A percentile compares a stretch with the other conserved stretches of the same genome.
Evolutionary conservation across 164 flowering plant species (phyloP).

Genomic region (Saururus chinensis): DNA sequence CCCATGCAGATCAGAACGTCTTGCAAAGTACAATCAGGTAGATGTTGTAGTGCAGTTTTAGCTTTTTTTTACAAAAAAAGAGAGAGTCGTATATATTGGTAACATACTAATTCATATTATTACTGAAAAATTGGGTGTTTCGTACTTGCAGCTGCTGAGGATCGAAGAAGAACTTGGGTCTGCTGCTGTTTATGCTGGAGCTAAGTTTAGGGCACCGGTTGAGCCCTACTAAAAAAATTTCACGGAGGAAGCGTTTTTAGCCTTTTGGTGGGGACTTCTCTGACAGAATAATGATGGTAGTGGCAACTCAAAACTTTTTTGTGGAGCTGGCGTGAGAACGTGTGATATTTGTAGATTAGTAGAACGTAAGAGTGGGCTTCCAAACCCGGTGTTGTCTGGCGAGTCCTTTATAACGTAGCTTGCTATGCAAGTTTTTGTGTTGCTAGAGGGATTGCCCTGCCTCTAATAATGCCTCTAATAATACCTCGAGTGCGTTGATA

Average conservation of each 20-base stretch:
- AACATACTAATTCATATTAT: too few relatives aligned
- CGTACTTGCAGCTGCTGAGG: slow-evolving; percentile 35
- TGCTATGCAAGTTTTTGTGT: too few relatives aligned
- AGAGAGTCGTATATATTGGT: neutral
- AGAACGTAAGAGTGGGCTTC: neutral
- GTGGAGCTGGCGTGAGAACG: neutral
- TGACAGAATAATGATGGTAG: neutral
- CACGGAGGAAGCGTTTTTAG: neutral
- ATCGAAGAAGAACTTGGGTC: slow-evolving; percentile 52
- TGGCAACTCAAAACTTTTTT: neutral
- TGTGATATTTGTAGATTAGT: neutral
- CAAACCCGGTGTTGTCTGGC: neutral
- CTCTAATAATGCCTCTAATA: too few relatives aligned
- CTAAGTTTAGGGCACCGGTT: slow-evolving; percentile 38
- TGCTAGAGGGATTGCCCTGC: too few relatives aligned
- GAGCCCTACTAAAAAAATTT: slow-evolving; percentile 30
- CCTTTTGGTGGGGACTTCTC: neutral
- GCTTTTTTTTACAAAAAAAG: neutral
- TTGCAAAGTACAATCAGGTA: slow-evolving; percentile 38
- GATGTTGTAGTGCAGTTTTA: neutral
- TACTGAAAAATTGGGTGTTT: neutral
- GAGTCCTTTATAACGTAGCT: neutral
- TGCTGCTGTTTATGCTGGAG: slow-evolving; percentile 47
- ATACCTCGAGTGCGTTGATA: too few relatives aligned
- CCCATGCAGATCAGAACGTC: slow-evolving; percentile 36